Percentiles rank a stretch among this genome's conserved stretches.
Evolutionary conservation across 1,139 yeast genomes (phyloP).

Genomic region (Groenewaldozyma auringiensis): DNA sequence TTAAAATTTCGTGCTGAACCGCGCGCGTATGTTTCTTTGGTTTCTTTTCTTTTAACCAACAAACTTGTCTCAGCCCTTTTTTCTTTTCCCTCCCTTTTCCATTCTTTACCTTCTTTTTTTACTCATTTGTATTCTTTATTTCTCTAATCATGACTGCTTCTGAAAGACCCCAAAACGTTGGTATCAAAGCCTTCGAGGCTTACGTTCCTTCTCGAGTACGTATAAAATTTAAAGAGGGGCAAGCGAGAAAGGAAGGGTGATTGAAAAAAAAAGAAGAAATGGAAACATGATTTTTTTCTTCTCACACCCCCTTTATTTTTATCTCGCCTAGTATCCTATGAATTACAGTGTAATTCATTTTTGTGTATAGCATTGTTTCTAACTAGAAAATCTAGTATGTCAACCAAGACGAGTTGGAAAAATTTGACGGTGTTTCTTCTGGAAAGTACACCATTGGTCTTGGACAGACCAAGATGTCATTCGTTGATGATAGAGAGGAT

Average conservation of each 20-base stretch:
- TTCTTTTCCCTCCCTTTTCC: too few species aligned
- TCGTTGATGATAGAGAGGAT: conserved; percentile 95
- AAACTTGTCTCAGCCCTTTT: too few species aligned
- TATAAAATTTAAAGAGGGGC: conserved; percentile 9
- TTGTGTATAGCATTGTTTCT: background rate
- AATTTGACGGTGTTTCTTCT: conserved; percentile 73
- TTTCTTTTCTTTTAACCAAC: too few species aligned
- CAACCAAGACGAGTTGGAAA: conserved; percentile 81
- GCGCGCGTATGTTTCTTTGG: too few species aligned
- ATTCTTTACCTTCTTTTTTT: background rate
- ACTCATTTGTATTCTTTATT: background rate
- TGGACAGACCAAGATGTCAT: conserved; percentile 97
- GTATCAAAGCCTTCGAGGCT: conserved; percentile 92
- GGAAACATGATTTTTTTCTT: conserved; percentile 3
- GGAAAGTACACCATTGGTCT: conserved; percentile 98
- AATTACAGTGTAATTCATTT: background rate
- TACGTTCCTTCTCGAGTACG: conserved; percentile 69
- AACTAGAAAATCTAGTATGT: conserved; percentile 45
- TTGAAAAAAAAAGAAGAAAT: background rate
- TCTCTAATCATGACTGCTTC: conserved; percentile 10
- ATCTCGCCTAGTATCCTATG: background rate
- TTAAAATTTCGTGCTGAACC: too few species aligned
- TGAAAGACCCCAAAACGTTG: conserved; percentile 66
- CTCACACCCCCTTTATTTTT: background rate
- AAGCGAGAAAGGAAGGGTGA: background rate